Evolutionary conservation across 1,284 basidiomycete species (phyloP), one percentile per base, ranked within the genome.

Genomic region (Cryptococcus sp.): DNA sequence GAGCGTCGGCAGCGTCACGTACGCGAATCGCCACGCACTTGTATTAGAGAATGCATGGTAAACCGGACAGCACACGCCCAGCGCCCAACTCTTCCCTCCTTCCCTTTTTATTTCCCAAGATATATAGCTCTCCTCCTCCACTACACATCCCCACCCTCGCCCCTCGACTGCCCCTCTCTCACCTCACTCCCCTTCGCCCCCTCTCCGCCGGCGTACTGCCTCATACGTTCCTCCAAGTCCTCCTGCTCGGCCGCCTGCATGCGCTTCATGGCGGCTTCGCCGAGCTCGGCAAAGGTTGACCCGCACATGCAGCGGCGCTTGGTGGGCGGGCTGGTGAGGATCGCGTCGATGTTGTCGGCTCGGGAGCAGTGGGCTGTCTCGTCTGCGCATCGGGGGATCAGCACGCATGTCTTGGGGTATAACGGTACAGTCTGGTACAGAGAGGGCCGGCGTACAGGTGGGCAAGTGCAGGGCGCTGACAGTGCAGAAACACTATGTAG

Each of bases 291-390:
- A 50, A 75, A 72, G 5, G 63, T 62, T 11, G 46, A 47, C 6
- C 68, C 68, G 53, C 72, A 75, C 58, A 66, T 67, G 40, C 72
- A 75, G 8, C 18, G 52, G 21, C 50, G 52, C 36, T 65, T 58
- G 5, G 54, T 36, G 1, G 61, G 57, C 44, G 66, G 60, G 42
- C 63, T 59, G 33, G 58, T 53, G 37, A 60, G 39, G 42, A 67
- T 61, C 9, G 60, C 57, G 54, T 69, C 62, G 45, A 69, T 68
- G 35, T 69, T 56, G 12, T 56, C 52, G 4, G 61, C 62, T 8
- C 35, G 47, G 13, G 28, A 37, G 20, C 13, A 48, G n/a, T 28
- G 21, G n/a, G 49, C 43, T 53, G 50, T 50, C 39, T 15, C 13
- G 36, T 36, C 28, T 15, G 28, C 38, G 12, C 21, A 36, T 28